phyloP scores from a whole-genome alignment of 2,329 filamentous ascomycete genomes.

The Clonostachys rosea region DNA sequence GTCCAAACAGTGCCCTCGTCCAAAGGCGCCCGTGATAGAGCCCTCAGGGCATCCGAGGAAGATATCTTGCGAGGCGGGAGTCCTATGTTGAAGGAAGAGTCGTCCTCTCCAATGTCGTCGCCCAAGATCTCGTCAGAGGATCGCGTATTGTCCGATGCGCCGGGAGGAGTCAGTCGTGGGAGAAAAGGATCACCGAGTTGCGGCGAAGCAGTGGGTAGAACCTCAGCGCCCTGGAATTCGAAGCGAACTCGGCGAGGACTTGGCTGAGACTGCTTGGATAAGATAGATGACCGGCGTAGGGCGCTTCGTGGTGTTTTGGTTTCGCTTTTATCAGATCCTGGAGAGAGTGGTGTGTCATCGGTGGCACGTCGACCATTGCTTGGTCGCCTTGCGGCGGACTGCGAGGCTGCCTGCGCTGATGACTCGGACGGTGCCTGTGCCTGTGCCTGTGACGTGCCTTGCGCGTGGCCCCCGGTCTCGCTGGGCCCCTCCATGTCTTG shows the following conservation, averaged over 20 bases:
- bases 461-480: constrained; percentile 1
- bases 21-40: constrained; percentile 44
- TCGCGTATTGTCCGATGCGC: constrained; percentile 15
- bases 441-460: background rate
- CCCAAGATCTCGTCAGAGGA: constrained; percentile 23
- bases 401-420: background rate
- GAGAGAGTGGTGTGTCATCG: constrained; percentile 44
- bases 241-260: constrained; percentile 61
- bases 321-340: constrained; percentile 48
- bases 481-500: constrained; percentile 12
- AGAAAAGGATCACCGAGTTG: constrained; percentile 25
- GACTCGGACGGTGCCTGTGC: background rate
- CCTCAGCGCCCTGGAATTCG: constrained; percentile 54
- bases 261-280: constrained; percentile 37
- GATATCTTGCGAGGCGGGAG: constrained; percentile 47
- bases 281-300: constrained; percentile 50
- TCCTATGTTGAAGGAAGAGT: constrained; percentile 13
- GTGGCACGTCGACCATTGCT: constrained; percentile 32
- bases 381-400: constrained; percentile 13
- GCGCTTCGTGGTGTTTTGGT: constrained; percentile 48
- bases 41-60: constrained; percentile 48
- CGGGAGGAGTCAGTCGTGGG: constrained; percentile 15
- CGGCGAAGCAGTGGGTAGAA: constrained; percentile 55
- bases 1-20: constrained; percentile 48
- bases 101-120: constrained; percentile 30